Conservation (phyloP, 441 rosid species). For the Syzygium syzygioides region DNA sequence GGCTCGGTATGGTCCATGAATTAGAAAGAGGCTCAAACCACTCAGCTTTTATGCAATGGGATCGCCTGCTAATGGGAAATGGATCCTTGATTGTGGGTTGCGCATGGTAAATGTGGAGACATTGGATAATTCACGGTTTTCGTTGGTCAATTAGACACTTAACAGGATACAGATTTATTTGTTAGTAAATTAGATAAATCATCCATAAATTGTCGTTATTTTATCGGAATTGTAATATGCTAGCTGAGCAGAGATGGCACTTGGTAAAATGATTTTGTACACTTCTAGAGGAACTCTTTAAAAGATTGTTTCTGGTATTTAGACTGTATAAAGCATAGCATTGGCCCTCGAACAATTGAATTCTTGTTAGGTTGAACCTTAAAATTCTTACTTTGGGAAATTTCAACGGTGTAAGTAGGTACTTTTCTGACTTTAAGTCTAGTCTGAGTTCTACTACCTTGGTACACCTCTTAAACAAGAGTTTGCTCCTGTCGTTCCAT, state of each 20-base stretch:
- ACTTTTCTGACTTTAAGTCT: not conserved
- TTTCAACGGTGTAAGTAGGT: not conserved
- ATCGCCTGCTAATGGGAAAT: not conserved
- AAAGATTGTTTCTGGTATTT: not conserved
- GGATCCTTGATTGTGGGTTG: not conserved
- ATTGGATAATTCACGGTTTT: not conserved
- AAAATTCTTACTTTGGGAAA: not conserved
- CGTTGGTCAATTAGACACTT: not conserved
- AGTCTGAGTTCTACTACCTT: not conserved
- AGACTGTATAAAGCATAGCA: not conserved
- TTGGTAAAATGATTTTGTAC: not conserved
- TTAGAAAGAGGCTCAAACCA: not conserved
- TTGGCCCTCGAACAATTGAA: not conserved
- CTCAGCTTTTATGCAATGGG: not conserved
- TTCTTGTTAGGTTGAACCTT: not conserved
- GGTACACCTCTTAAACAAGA: not conserved
- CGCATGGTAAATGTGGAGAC: not conserved
- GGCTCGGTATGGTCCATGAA: not conserved
- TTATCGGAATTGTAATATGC: not conserved
- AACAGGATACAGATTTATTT: not conserved
- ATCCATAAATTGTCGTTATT: not conserved
- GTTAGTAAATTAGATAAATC: not conserved
- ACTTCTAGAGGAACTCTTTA: not conserved
- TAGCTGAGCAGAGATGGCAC: not conserved
- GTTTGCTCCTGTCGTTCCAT: not conserved